A percentile compares a stretch with the other conserved stretches of the same genome.
Conservation (phyloP, 2,329 filamentous ascomycete species). For the Neoarthrinium moseri region DNA sequence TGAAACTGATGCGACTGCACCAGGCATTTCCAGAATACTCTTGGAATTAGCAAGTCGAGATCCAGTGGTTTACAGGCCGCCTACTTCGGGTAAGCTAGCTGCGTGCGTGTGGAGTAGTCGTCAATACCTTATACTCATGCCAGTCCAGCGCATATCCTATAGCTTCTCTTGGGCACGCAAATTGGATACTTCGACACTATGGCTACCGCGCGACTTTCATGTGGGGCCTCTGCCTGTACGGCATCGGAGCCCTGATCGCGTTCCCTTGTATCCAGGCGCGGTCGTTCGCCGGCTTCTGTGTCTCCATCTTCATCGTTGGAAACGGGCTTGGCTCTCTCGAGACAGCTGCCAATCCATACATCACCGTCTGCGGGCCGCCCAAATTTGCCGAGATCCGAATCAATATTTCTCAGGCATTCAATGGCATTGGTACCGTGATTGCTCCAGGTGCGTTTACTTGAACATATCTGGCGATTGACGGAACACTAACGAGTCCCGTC, state of each 20-base stretch:
- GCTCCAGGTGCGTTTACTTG: too few species aligned
- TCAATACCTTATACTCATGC: not conserved
- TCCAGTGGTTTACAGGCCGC: constrained; percentile 63
- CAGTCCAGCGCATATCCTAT: constrained; percentile 61
- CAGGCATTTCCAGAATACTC: constrained; percentile 56
- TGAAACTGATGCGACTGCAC: constrained; percentile 13
- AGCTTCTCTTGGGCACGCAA: constrained; percentile 60
- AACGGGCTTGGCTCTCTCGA: constrained; percentile 73
- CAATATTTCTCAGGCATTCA: constrained; percentile 75
- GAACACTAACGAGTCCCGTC: too few species aligned
- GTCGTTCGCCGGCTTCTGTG: constrained; percentile 74
- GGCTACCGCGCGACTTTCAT: constrained; percentile 68
- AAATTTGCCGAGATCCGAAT: constrained; percentile 69
- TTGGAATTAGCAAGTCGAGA: constrained; percentile 52
- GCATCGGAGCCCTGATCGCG: constrained; percentile 55
- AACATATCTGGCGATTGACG: too few species aligned
- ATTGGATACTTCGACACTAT: constrained; percentile 64
- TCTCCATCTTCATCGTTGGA: constrained; percentile 71
- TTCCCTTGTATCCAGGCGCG: constrained; percentile 57
- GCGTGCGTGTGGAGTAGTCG: not conserved
- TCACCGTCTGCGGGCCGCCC: constrained; percentile 67
- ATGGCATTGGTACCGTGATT: constrained; percentile 72
- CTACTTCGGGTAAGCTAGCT: constrained; percentile 60
- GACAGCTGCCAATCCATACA: constrained; percentile 75
- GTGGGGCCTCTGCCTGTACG: constrained; percentile 66